Evolutionary conservation across 192 early-diverging fungal genomes (phyloP), one percentile per base, ranked within the genome.

Genomic region (Borealophlyctis nickersoniae): DNA sequence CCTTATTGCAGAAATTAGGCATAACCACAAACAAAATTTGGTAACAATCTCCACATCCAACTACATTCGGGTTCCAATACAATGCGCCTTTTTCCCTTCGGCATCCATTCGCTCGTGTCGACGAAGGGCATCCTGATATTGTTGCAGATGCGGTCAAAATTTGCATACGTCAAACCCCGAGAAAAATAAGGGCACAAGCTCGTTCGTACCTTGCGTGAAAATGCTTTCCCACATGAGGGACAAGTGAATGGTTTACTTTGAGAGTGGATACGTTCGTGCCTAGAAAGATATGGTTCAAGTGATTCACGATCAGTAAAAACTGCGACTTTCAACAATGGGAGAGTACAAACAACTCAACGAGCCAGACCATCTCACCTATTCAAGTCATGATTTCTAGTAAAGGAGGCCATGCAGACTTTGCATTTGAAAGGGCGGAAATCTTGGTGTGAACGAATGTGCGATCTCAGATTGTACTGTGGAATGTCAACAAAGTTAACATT

Each of bases 361-460:
- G 22, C 9, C n/a, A 34, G 52, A 33, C 24, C 26, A 7, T 30
- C 66, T n/a, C 32, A 69, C 67, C 74, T 36, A 33, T 73, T 76
- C 51, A 76, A 29, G 49, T 76, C 74, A 45, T 76, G 74, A 50
- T 76, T 76, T 51, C 74, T 70, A 16, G 67, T 69, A 30, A 64
- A 64, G 22, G 66, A 62, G 9, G 60, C 58, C 7, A 28, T 35
- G 35, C 76, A 77, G 5, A 26, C 13, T n/a, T 51, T 58, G 61
- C 76, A 77, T 22, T 68, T 63, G 36, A 58, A 77, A 13, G 76
- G 76, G 4, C 69, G 35, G 22, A 77, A 34, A 23, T 62, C 69
- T 53, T 76, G 72, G 49, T 77, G 76, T 13, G 73, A 77, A 13
- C 72, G 67, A 22, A 77, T 76, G 50, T 77, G 76, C 26, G 68